Evolutionary conservation across 768 basidiomycete genomes (phyloP).

Genomic region (Dentipellis sp.): DNA sequence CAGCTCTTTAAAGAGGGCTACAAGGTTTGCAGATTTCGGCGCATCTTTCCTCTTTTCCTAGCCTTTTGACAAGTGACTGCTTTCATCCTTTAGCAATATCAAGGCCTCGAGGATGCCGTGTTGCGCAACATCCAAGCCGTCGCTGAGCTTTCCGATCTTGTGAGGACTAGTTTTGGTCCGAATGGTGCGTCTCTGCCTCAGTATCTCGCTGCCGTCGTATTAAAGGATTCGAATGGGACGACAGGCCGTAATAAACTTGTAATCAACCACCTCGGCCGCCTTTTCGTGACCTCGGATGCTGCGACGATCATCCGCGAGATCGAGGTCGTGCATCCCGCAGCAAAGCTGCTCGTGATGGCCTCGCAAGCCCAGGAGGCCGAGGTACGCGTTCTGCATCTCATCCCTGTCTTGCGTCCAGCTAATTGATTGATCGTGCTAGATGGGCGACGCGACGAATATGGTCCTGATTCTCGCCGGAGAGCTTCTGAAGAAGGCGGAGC

Average conservation of each 20-base stretch:
- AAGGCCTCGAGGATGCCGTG: conserved; percentile 92
- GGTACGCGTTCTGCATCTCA: conserved; percentile 34
- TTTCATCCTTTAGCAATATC: not conserved
- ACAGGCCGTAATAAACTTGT: conserved; percentile 93
- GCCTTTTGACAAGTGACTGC: conserved; percentile 44
- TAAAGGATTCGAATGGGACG: not conserved
- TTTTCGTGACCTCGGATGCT: conserved; percentile 98
- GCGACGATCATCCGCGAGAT: conserved; percentile 98
- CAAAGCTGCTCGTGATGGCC: conserved; percentile 98
- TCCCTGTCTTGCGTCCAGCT: not conserved
- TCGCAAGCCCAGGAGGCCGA: conserved; percentile 94
- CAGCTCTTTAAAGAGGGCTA: conserved; percentile 98
- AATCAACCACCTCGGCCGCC: conserved; percentile 91
- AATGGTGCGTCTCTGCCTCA: conserved; percentile 55
- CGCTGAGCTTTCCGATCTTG: conserved; percentile 88
- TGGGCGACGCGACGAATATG: conserved; percentile 96
- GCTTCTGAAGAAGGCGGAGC: conserved; percentile 87
- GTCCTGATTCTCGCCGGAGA: conserved; percentile 95
- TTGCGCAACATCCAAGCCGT: conserved; percentile 95
- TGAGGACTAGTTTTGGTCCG: conserved; percentile 93
- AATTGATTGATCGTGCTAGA: conserved; percentile 29
- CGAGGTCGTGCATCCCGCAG: conserved; percentile 97
- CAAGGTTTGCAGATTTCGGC: conserved; percentile 46
- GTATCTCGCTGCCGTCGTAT: not conserved
- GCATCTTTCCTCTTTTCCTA: conserved; percentile 17